Base-by-base conservation (phyloP, 2,329 filamentous ascomycete species). In the Akanthomyces lecanii region DNA sequence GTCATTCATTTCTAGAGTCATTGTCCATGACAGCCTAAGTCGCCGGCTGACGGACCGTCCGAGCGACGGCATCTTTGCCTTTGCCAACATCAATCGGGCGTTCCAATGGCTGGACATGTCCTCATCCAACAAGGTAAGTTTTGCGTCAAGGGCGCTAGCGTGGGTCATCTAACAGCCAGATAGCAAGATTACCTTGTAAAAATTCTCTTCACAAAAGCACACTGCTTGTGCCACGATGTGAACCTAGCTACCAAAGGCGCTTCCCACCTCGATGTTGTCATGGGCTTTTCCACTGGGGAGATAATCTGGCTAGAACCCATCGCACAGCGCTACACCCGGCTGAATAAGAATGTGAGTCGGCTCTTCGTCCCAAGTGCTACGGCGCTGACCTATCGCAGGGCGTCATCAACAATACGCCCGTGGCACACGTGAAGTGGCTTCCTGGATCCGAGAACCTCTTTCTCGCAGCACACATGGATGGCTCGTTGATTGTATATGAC, bases 231-330 rank as follows among this genome's bases (percentile, higher is more conserved):
- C 69, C 95, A 99, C 73, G 94, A 98, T 74, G 86, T 97, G 48
- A 98, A 99, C 72, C 79, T 85, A 50, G 73, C 90, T 61, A 97
- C 93, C 12, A 97, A 94, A 76, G 88, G 86, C 57, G 73, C 84
- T 4, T 86, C 83, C 5, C 94, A 98, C 71, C 82, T 99, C 48
- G 95, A 99, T 73, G 82, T 99, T 23, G 87, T 97, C 63, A 90
- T 99, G 87, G 95, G 95, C 1, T 98, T 97, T 71, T 97, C 94
- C 7, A 96, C 93, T 0, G 92, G 93, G 45, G 95, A 99, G 74
- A 92, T 99, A 54, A 94, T 99, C 66, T 99, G 95, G 95, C 98
- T 95, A 81, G 95, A 99, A 76, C 93, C 95, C 12, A 91, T 97
- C 71, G 94, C 92, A 45, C 94, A 98, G 71, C 92, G 96, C 73